Conservation (phyloP, 441 rosid genomes). For the Corymbia citriodora region DNA sequence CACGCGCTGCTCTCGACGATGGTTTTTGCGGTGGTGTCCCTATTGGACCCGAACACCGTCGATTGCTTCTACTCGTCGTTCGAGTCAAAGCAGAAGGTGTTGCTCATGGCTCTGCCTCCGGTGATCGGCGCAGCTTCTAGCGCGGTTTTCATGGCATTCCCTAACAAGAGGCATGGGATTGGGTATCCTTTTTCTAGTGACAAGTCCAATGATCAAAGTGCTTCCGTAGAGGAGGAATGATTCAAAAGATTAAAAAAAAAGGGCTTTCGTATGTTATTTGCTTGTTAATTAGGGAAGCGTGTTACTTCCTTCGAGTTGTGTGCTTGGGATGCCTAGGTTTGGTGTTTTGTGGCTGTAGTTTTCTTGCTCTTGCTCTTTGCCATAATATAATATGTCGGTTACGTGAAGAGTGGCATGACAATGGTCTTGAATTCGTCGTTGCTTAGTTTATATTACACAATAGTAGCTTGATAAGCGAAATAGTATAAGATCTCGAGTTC, state of each 20-base stretch:
- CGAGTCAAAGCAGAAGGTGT: slow-evolving; percentile 34
- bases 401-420: neutral
- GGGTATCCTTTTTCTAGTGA: slow-evolving; percentile 45
- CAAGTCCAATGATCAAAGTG: neutral
- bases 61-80: slow-evolving; percentile 62
- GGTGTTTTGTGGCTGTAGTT: neutral
- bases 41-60: slow-evolving; percentile 64
- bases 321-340: neutral
- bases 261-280: neutral
- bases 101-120: slow-evolving; percentile 76
- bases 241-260: neutral
- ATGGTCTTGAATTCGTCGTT: neutral
- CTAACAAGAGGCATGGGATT: slow-evolving; percentile 75
- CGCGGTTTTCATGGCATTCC: slow-evolving; percentile 48
- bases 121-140: slow-evolving; percentile 63
- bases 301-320: neutral
- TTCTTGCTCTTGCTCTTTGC: too few species aligned
- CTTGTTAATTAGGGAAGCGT: neutral
- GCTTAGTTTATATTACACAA: neutral
- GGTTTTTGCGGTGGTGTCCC: slow-evolving; percentile 54
- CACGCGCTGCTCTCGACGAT: slow-evolving; percentile 52
- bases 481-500: neutral
- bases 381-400: neutral
- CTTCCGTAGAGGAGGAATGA: neutral
- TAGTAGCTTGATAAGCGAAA: neutral